phyloP scores from a whole-genome alignment of 169 alveolate genomes.

The Cryptosporidium sp. region DNA sequence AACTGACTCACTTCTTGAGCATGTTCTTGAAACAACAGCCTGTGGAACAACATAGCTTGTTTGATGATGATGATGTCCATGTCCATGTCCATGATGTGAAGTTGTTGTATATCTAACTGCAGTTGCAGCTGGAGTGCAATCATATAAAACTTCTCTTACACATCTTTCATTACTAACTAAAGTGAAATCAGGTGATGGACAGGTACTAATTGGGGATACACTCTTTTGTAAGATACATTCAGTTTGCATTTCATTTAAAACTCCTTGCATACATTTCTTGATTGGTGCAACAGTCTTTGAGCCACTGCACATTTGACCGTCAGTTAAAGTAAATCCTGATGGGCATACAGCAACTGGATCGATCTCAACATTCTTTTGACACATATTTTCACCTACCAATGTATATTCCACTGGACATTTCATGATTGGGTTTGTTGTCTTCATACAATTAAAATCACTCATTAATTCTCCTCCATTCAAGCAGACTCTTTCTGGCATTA shows the following conservation, averaged over 20 bases:
- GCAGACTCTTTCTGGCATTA: conserved; percentile 43
- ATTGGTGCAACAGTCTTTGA: conserved; percentile 57
- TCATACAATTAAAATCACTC: conserved; percentile 38
- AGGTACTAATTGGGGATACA: conserved; percentile 53
- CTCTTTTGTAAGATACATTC: conserved; percentile 54
- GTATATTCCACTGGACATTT: conserved; percentile 52
- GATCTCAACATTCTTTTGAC: conserved; percentile 46
- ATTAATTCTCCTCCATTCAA: conserved; percentile 47
- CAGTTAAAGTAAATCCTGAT: conserved; percentile 49
- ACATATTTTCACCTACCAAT: conserved; percentile 68
- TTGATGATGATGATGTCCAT: conserved; percentile 48
- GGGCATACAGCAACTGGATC: conserved; percentile 60
- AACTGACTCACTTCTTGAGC: conserved; percentile 39
- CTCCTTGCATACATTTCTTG: conserved; percentile 48
- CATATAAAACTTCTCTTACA: conserved; percentile 62
- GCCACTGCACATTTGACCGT: conserved; percentile 73
- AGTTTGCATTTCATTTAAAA: conserved; percentile 40
- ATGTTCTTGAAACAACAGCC: conserved; percentile 55
- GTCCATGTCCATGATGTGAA: conserved; percentile 49
- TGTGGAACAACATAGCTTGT: conserved; percentile 35
- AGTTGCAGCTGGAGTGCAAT: conserved; percentile 52
- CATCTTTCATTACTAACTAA: conserved; percentile 55
- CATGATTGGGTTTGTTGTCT: conserved; percentile 61
- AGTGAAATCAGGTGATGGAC: conserved; percentile 55
- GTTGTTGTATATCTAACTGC: conserved; percentile 13